Conservation (phyloP, 305 asterid species). For the Fraxinus paxiana region DNA sequence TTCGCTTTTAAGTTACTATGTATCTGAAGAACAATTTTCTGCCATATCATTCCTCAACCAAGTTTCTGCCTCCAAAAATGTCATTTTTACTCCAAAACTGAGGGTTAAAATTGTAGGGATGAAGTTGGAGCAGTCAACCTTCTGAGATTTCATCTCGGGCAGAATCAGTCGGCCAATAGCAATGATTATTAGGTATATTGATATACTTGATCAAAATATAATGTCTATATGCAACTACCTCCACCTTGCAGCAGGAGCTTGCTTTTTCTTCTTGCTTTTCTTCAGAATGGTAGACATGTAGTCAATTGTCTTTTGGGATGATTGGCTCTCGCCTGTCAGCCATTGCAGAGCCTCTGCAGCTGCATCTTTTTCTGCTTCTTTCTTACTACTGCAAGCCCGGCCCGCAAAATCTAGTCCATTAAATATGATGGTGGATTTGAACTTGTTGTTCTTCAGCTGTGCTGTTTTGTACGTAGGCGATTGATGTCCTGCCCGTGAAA, state of each 20-base stretch:
- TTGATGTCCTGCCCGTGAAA: constrained; percentile 71
- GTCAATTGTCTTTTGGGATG: constrained; percentile 47
- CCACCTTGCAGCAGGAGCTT: constrained; percentile 49
- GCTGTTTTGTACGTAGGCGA: constrained; percentile 63
- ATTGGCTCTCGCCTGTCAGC: constrained; percentile 70
- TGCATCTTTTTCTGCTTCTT: constrained; percentile 85
- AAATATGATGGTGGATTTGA: constrained; percentile 60
- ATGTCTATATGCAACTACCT: constrained; percentile 35
- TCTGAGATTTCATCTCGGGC: neutral
- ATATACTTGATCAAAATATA: neutral
- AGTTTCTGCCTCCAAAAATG: neutral
- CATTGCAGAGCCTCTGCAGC: constrained; percentile 80
- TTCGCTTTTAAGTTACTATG: neutral
- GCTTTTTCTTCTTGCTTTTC: constrained; percentile 54
- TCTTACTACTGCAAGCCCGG: constrained; percentile 63
- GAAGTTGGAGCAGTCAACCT: neutral
- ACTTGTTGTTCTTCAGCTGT: constrained; percentile 57
- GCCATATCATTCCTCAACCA: neutral
- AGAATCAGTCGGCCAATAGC: neutral
- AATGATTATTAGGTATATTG: neutral
- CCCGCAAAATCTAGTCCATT: constrained; percentile 74
- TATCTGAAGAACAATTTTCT: neutral
- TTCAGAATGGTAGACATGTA: constrained; percentile 62
- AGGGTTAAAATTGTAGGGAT: neutral
- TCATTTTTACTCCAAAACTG: neutral